These are phyloP conservation scores for Fragaria vesca DNA, from an alignment of 306 rosid genomes.

Conservation along the genomic window DNA sequence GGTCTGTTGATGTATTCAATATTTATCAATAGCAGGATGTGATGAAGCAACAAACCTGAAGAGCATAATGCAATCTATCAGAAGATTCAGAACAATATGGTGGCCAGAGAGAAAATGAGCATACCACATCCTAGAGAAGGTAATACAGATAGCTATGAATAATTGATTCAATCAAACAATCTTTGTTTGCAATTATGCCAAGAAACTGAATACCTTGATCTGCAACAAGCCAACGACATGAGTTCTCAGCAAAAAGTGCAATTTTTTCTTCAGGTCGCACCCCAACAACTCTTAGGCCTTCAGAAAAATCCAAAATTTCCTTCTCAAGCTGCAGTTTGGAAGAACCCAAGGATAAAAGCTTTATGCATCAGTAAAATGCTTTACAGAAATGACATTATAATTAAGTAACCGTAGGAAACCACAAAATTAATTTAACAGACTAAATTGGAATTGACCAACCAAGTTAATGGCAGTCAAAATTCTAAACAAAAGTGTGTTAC, in stretches of 20 bases:
- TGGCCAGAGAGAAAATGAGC: conserved; percentile 12
- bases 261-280: conserved; percentile 64
- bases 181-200: conserved; percentile 6
- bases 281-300: conserved; percentile 77
- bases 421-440: background rate
- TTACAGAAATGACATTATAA: background rate
- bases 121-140: conserved; percentile 18
- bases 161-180: conserved; percentile 1
- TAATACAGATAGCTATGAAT: background rate
- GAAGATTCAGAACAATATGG: background rate
- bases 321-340: conserved; percentile 65
- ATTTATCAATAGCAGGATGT: background rate
- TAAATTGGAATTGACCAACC: background rate
- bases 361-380: background rate
- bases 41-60: conserved; percentile 16
- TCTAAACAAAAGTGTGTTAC: background rate
- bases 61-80: background rate
- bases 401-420: background rate
- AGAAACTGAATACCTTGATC: conserved; percentile 68
- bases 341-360: background rate
- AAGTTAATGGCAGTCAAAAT: background rate
- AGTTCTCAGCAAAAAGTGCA: conserved; percentile 83
- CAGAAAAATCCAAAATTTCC: conserved; percentile 64
- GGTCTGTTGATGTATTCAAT: background rate
- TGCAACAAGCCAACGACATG: conserved; percentile 81